phyloP scores from a whole-genome alignment of 768 basidiomycete species.

The Kwoniella heveanensis region DNA sequence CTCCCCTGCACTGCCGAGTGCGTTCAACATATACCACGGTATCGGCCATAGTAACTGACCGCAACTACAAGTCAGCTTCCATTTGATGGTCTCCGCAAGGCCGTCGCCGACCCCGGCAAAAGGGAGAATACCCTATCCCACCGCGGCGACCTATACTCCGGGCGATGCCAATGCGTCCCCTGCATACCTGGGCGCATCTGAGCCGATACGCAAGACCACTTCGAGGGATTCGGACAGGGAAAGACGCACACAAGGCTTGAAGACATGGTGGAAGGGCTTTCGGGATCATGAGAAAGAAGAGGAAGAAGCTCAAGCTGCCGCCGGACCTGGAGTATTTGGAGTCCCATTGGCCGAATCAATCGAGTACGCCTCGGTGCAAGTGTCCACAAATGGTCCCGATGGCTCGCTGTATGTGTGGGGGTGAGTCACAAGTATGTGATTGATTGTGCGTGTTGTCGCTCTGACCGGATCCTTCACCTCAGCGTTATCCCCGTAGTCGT shows the following conservation, averaged over 20 bases:
- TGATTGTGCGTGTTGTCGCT: neutral
- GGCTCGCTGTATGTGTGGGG: conserved; percentile 53
- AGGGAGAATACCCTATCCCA: conserved; percentile 45
- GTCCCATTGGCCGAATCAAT: conserved; percentile 81
- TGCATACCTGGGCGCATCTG: conserved; percentile 25
- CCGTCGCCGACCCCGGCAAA: conserved; percentile 39
- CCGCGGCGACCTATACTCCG: conserved; percentile 39
- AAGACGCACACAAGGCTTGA: conserved; percentile 34
- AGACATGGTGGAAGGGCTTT: conserved; percentile 52
- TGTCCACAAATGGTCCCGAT: conserved; percentile 77
- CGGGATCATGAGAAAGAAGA: conserved; percentile 15
- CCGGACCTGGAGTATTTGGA: conserved; percentile 68
- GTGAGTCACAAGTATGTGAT: conserved; percentile 35
- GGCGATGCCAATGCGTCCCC: conserved; percentile 42
- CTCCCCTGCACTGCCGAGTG: neutral
- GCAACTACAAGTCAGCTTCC: neutral
- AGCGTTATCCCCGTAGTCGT: conserved; percentile 93
- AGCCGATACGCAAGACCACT: conserved; percentile 30
- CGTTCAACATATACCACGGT: neutral
- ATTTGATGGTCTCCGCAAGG: conserved; percentile 43
- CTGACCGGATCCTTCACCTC: neutral
- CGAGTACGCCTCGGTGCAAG: conserved; percentile 85
- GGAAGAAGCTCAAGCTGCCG: neutral
- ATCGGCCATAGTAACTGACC: neutral
- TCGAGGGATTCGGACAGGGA: conserved; percentile 39